These are phyloP conservation scores for Cladosporium sp. DNA, from an alignment of 2,329 filamentous ascomycete species.

Conservation along the genomic window DNA sequence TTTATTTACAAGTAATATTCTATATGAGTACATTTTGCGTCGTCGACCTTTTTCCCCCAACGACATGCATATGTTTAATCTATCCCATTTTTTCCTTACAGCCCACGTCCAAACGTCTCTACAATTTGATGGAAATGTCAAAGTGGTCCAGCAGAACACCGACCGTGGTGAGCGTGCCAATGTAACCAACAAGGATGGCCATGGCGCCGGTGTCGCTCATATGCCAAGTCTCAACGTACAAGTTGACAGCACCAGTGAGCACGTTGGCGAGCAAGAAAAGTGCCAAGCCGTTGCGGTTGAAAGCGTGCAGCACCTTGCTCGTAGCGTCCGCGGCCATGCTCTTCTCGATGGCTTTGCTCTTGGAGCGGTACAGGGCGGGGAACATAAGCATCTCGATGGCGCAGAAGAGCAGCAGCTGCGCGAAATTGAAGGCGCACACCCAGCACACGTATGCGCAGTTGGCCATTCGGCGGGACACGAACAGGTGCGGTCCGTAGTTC, in stretches of 20 bases:
- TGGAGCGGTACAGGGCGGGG: constrained; percentile 62
- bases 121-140: constrained; percentile 69
- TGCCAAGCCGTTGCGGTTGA: constrained; percentile 81
- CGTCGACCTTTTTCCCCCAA: neutral
- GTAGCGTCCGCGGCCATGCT: constrained; percentile 67
- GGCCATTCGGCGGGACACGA: constrained; percentile 81
- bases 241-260: constrained; percentile 81
- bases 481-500: constrained; percentile 68
- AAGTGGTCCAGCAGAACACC: constrained; percentile 64
- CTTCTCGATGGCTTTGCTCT: constrained; percentile 52
- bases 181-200: constrained; percentile 71
- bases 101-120: neutral
- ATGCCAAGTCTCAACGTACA: constrained; percentile 78
- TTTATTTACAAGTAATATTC: neutral
- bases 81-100: neutral
- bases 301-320: constrained; percentile 74
- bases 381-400: constrained; percentile 75
- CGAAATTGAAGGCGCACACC: constrained; percentile 85
- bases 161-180: constrained; percentile 59
- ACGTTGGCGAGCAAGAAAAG: constrained; percentile 87
- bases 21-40: neutral
- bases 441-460: constrained; percentile 93
- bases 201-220: constrained; percentile 63
- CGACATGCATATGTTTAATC: neutral
- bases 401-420: constrained; percentile 76